phyloP scores from a whole-genome alignment of 768 basidiomycete genomes.

The Rhizopogon rudus region DNA sequence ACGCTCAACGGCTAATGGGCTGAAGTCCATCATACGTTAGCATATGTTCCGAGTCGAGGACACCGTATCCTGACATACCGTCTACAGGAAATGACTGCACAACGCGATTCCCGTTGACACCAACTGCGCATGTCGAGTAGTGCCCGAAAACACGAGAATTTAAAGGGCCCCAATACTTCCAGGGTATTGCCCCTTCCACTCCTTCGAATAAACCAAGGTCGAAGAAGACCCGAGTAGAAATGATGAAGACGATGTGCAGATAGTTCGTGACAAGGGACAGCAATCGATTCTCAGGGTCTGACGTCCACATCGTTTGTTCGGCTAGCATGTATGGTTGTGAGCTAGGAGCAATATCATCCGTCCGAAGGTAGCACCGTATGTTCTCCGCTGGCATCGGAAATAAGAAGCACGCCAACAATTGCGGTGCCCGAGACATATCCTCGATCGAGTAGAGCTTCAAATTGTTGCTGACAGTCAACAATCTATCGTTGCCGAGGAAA shows the following conservation, averaged over 20 bases:
- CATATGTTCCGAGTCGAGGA: too few relatives aligned
- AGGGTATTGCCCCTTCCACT: neutral
- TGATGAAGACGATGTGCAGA: neutral
- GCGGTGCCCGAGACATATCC: neutral
- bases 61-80: neutral
- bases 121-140: neutral
- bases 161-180: neutral
- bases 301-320: neutral
- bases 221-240: neutral
- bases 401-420: neutral
- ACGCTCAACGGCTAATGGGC: neutral
- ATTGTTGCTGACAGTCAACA: neutral
- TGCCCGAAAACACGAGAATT: neutral
- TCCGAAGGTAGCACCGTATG: neutral
- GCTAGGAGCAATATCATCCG: neutral
- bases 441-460: slow-evolving; percentile 2
- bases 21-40: slow-evolving; percentile 2
- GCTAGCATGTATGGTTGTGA: neutral
- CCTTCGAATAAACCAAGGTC: neutral
- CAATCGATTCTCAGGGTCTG: neutral
- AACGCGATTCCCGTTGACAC: slow-evolving; percentile 2
- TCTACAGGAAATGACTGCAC: neutral
- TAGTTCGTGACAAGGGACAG: neutral
- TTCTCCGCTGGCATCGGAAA: neutral
- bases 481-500: slow-evolving; percentile 2